Base-by-base conservation (phyloP, 495 filamentous ascomycete genomes). In the Friedmanniomyces simplex region DNA sequence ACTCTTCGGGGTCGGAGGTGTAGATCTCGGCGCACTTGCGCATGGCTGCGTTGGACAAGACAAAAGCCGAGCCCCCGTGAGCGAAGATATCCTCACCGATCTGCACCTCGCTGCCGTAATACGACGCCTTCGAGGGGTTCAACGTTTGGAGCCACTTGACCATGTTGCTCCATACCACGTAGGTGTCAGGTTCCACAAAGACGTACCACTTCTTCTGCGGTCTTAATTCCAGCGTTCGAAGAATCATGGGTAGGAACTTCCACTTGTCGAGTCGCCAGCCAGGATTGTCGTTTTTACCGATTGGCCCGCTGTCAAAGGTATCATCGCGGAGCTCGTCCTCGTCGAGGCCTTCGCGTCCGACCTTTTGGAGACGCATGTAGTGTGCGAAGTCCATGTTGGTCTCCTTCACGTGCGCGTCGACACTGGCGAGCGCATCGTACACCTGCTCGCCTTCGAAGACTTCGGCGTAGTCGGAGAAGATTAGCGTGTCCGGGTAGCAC, bases 201-300 rank as follows among this genome's bases (percentile, higher is more conserved):
- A 86, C 75, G 61, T 79, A 88, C 82, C 82, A 88, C 43, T 80
- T 76, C 13, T 71, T 73, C 13, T 76, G 64, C 11, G 77, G 76
- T 8, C 69, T 67, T 62, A 72, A 66, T 34, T 68, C 61, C 59
- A 77, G 76, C 20, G 59, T 57, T 5, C 37, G 6, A 41, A 80
- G 74, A 58, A 85, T 75, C 76, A 85, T 84, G 2, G 82, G 81
- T 10, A 88, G 69, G 63, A 86, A 86, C 67, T 86, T 88, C 74
- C 80, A 86, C 65, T 84, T 85, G 68, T 88, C 83, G 14, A 86
- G 71, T 56, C 73, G 76, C 83, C 83, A 88, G 20, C 49, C 84
- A 18, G 59, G 59, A 37, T 61, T 57, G 26, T 55, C 45, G 34
- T 28, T 36, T 46, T 61, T 61, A 7, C 58, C 58, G 34, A 54